These are phyloP conservation scores for Durusdinium trenchii DNA, from an alignment of 73 alveolate genomes.

Conservation along the genomic window DNA sequence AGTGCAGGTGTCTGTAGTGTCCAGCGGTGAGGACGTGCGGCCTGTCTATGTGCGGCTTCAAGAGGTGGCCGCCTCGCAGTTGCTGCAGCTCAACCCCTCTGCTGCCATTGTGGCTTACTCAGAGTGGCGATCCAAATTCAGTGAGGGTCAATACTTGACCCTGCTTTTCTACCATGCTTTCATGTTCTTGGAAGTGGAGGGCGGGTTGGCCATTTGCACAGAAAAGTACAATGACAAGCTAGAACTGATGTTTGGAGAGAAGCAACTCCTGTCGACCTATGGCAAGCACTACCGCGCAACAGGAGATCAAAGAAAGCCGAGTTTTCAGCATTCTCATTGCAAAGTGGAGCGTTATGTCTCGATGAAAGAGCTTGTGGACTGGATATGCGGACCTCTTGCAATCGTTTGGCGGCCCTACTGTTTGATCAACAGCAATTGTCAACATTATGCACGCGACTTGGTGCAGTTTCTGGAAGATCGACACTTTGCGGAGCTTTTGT, in stretches of 20 bases:
- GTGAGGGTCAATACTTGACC: constrained; percentile 54
- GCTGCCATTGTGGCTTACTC: constrained; percentile 70
- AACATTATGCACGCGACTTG: constrained; percentile 85
- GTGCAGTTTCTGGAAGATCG: constrained; percentile 54
- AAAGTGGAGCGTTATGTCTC: constrained; percentile 24
- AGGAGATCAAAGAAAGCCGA: constrained; percentile 84
- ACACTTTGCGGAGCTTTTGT: constrained; percentile 46
- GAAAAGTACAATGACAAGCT: constrained; percentile 91
- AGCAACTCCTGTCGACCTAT: constrained; percentile 38
- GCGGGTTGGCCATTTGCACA: constrained; percentile 84
- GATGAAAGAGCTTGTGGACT: constrained; percentile 64
- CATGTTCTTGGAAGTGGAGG: constrained; percentile 72
- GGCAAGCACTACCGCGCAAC: constrained; percentile 69
- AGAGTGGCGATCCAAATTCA: constrained; percentile 88
- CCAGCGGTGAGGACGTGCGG: constrained; percentile 8
- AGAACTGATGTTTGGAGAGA: constrained; percentile 74
- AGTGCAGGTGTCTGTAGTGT: background rate
- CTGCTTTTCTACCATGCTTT: constrained; percentile 80
- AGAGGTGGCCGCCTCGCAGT: constrained; percentile 32
- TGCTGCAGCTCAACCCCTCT: background rate
- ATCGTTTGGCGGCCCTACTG: constrained; percentile 89
- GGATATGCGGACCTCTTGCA: constrained; percentile 85
- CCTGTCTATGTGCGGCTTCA: constrained; percentile 42
- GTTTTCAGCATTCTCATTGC: constrained; percentile 67
- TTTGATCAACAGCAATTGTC: constrained; percentile 90